These are phyloP conservation scores for Solanum tarapatanum DNA, from an alignment of 257 asterid genomes.

Conservation along the genomic window DNA sequence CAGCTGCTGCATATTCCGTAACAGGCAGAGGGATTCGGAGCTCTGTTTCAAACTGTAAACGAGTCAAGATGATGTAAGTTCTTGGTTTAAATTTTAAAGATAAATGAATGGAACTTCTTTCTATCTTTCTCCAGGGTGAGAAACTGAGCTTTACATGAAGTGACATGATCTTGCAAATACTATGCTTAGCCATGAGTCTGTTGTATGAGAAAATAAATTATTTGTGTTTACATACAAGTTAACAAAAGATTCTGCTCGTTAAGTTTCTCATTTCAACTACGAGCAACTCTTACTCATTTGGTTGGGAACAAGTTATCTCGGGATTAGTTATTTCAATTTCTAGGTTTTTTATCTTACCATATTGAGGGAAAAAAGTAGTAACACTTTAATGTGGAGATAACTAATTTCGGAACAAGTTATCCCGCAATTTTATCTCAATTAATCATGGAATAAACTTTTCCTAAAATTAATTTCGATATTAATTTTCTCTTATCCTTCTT, in stretches of 20 bases:
- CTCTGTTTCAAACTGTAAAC: slow-evolving; percentile 53
- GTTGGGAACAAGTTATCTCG: too few relatives aligned
- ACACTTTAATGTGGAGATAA: not conserved
- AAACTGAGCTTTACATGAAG: not conserved
- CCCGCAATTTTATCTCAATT: not conserved
- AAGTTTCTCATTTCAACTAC: not conserved
- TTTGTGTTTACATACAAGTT: not conserved
- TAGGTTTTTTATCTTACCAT: not conserved
- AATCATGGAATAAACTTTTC: too few relatives aligned
- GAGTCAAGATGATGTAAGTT: slow-evolving; percentile 58
- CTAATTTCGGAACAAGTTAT: not conserved
- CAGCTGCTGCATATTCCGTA: slow-evolving; percentile 75
- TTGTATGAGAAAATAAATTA: not conserved
- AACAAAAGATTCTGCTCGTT: not conserved
- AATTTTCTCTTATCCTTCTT: too few relatives aligned
- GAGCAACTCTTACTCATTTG: not conserved
- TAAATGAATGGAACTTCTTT: not conserved
- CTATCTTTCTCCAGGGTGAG: not conserved
- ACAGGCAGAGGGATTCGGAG: slow-evolving; percentile 72
- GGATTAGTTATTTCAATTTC: not conserved
- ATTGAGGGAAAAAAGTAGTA: not conserved
- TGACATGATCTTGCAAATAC: not conserved
- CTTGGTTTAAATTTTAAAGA: not conserved
- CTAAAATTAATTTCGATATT: too few relatives aligned
- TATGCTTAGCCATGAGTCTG: not conserved